Evolutionary conservation across 1,284 basidiomycete species (phyloP), one percentile per base, ranked within the genome.

Genomic region (Stygiomarasmius scandens): DNA sequence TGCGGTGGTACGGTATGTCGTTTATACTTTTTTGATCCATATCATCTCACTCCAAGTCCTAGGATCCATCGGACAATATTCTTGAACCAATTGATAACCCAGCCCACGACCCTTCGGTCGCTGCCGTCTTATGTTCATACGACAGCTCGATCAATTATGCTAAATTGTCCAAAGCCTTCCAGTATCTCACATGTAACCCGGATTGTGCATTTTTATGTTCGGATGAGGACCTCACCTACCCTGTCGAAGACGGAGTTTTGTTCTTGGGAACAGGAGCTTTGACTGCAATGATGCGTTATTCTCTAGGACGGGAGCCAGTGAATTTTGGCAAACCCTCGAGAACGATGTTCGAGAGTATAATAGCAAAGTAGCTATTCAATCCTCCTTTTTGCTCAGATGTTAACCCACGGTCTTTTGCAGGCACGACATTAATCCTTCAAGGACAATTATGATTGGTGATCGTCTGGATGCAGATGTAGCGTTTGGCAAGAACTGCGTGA

Each of bases 401-500:
- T n/a, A n/a, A n/a, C n/a, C n/a, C n/a, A n/a, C n/a, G n/a, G n/a
- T n/a, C n/a, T n/a, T n/a, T n/a, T n/a, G n/a, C n/a, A 95, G 93
- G 72, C 87, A 96, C 66, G 70, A 91, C 46, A 95, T 93, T 69
- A 91, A 98, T 71, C 90, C 90, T 36, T 74, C 81, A 56, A 80
- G 88, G 49, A 95, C 96, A 1, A 85, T 99, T 67, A 97, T 99
- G 92, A 83, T 98, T 46, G 96, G 96, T 41, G 96, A 99, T 73
- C 86, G 97, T 57, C 79, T 99, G 60, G 89, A 93, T 66, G 98
- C 97, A 1, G 97, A 99, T 73, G 95, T 97, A 66, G 74, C 91
- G 49, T 99, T 99, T 67, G 96, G 94, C 46, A 82, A 93, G 71
- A 83, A 84, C 47, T 94, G 94, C 24, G n/a, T n/a, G n/a, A n/a